phyloP scores from a whole-genome alignment of 2,329 filamentous ascomycete genomes.

The Colletotrichum horii region DNA sequence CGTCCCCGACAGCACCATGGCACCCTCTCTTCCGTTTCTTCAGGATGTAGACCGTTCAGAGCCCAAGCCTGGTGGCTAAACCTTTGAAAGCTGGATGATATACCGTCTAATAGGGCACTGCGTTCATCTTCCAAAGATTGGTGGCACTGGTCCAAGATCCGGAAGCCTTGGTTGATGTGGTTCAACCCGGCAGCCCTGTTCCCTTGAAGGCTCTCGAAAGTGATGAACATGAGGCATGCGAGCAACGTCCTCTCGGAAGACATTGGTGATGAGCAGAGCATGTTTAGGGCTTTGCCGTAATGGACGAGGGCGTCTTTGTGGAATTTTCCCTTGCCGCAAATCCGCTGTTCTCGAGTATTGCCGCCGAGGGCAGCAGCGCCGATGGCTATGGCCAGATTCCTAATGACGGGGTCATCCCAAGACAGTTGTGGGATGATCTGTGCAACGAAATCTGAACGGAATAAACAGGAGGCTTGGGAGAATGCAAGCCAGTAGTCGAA shows the following conservation, averaged over 20 bases:
- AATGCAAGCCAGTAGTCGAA: conserved; percentile 7
- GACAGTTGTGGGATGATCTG: conserved; percentile 21
- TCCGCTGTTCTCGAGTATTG: background rate
- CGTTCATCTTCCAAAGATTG: background rate
- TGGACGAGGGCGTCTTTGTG: conserved; percentile 43
- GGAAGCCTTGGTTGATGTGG: conserved; percentile 40
- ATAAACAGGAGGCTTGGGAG: background rate
- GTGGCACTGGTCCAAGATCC: background rate
- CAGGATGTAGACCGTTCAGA: background rate
- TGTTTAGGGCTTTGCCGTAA: conserved; percentile 43
- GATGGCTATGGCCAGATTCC: conserved; percentile 44
- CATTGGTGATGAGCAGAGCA: conserved; percentile 35
- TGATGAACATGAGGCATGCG: conserved; percentile 44
- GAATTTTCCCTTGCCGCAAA: background rate
- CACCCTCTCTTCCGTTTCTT: background rate
- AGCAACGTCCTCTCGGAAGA: conserved; percentile 35
- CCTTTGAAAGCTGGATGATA: background rate
- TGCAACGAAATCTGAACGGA: background rate
- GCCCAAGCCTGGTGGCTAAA: background rate
- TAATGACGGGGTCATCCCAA: conserved; percentile 27
- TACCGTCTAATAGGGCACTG: background rate
- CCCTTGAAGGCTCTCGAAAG: conserved; percentile 43
- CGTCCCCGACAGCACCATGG: conserved; percentile 11
- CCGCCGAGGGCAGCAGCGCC: conserved; percentile 29
- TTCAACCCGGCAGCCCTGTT: conserved; percentile 43